phyloP scores from a whole-genome alignment of 2,329 filamentous ascomycete genomes.

The Didymella arachidicola region DNA sequence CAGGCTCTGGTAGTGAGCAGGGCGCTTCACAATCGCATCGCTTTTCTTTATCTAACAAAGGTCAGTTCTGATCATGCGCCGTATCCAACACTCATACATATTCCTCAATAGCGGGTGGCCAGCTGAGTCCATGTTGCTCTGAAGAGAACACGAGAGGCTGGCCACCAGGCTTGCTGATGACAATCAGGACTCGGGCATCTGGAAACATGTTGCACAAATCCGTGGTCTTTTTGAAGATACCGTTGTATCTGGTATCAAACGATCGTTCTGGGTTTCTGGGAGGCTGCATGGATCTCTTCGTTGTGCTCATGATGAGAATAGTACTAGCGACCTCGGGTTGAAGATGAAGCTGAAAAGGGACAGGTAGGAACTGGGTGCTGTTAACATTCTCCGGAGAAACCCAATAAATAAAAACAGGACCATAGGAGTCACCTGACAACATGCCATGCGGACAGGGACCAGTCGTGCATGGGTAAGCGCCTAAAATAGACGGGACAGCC shows the following conservation, averaged over 20 bases:
- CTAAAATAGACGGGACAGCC: background rate
- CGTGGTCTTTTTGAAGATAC: slow-evolving; percentile 1
- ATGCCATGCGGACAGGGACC: background rate
- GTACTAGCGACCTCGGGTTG: background rate
- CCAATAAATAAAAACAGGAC: background rate
- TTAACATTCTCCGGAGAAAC: background rate
- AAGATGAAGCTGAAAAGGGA: background rate
- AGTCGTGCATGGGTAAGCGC: background rate
- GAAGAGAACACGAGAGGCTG: slow-evolving; percentile 6
- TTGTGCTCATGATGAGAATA: background rate
- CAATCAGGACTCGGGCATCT: background rate
- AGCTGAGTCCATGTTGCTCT: background rate
- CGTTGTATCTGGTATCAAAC: background rate
- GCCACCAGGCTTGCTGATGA: background rate
- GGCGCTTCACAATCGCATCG: slow-evolving; percentile 1
- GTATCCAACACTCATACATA: background rate
- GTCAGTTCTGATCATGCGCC: background rate
- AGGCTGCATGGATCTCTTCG: slow-evolving; percentile 1
- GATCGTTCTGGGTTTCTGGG: background rate
- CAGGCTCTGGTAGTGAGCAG: background rate
- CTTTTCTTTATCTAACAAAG: background rate
- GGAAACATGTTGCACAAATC: background rate
- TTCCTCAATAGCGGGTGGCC: background rate
- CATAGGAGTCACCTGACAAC: background rate
- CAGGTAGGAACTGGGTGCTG: background rate